A percentile compares a stretch with the other conserved stretches of the same genome.
Conservation (phyloP, 2,329 filamentous ascomycete genomes). For the Madurella mycetomatis region DNA sequence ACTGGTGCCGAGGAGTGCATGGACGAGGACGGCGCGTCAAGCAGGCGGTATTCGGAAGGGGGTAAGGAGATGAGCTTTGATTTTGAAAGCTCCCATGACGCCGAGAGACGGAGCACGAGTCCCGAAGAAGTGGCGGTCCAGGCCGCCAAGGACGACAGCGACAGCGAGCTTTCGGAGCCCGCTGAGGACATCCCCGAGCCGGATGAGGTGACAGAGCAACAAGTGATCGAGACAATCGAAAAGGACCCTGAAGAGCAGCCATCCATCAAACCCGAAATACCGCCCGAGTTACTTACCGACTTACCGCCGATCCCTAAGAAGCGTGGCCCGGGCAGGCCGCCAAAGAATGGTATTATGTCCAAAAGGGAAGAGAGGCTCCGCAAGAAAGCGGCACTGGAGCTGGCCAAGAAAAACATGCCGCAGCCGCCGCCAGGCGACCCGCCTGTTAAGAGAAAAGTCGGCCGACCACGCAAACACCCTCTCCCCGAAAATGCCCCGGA, state of each 20-base stretch:
- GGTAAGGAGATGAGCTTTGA: slow-evolving; percentile 71
- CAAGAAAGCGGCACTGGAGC: slow-evolving; percentile 54
- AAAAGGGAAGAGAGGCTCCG: slow-evolving; percentile 66
- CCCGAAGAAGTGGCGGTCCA: slow-evolving; percentile 38
- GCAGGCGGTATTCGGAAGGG: slow-evolving; percentile 49
- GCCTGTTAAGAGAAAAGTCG: slow-evolving; percentile 60
- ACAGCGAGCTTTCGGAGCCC: slow-evolving; percentile 30
- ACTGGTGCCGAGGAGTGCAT: slow-evolving; percentile 54
- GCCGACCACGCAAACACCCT: slow-evolving; percentile 60
- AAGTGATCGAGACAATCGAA: slow-evolving; percentile 33
- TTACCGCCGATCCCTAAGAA: slow-evolving; percentile 53
- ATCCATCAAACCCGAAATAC: slow-evolving; percentile 23
- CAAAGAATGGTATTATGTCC: slow-evolving; percentile 79
- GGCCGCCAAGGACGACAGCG: slow-evolving; percentile 28
- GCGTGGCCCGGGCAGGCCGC: slow-evolving; percentile 73
- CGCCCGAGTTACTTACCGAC: slow-evolving; percentile 25
- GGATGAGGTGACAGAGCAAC: slow-evolving; percentile 27
- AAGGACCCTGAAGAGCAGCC: slow-evolving; percentile 24
- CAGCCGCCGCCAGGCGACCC: slow-evolving; percentile 45
- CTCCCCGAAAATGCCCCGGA: slow-evolving; percentile 52
- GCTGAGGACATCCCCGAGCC: slow-evolving; percentile 30
- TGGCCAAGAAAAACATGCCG: slow-evolving; percentile 48
- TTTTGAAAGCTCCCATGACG: slow-evolving; percentile 60
- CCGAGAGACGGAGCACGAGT: slow-evolving; percentile 53
- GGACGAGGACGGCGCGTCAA: slow-evolving; percentile 43